Evolutionary conservation across 495 filamentous ascomycete genomes (phyloP), one percentile per base, ranked within the genome.

Genomic region (Neurospora sp.): DNA sequence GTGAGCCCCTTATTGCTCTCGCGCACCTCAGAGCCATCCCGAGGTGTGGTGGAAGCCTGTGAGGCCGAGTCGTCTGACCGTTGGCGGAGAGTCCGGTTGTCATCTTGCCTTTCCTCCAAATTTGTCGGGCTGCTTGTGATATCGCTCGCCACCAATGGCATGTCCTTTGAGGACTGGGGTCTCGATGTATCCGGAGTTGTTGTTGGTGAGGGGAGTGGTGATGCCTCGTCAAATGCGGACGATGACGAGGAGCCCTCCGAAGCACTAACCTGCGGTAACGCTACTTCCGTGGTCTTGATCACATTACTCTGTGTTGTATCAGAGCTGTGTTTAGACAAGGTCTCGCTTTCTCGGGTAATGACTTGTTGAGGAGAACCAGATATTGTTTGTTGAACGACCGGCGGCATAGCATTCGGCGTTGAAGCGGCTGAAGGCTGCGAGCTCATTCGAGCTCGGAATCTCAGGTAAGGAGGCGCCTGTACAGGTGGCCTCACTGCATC

Each of bases 151-250:
- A 70, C 54, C 12, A 79, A 69, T 3, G 76, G 70, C 10, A 76
- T 6, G 37, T 79, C 83, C 69, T 82, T 83, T 20, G 80, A 79
- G 23, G 83, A 83, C 46, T 85, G 84, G 3, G 83, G 82, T 23
- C 83, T 80, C 1, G 84, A 85, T 4, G 84, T 85, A 70, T 86
- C 83, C 12, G 85, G 84, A 4, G 84, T 87, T 14, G 81, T 84
- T 4, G 77, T 77, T 39, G 80, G 79, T 1, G 81, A 81, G 1
- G 83, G 79, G 23, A 81, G 81, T 2, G 81, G 79, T 20, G 84
- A 85, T 9, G 75, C 75, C 71, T 86, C 84, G 71, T 84, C 83
- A 16, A 78, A 82, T 20, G 79, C 82, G 0, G 84, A 86, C 16
- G 84, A 85, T 10, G 79, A 76, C 0, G 83, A 85, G 0, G 84